Percentiles rank a stretch among this genome's conserved stretches.
phyloP scores from a whole-genome alignment of 441 rosid species.

The Dalechampia spathulata region DNA sequence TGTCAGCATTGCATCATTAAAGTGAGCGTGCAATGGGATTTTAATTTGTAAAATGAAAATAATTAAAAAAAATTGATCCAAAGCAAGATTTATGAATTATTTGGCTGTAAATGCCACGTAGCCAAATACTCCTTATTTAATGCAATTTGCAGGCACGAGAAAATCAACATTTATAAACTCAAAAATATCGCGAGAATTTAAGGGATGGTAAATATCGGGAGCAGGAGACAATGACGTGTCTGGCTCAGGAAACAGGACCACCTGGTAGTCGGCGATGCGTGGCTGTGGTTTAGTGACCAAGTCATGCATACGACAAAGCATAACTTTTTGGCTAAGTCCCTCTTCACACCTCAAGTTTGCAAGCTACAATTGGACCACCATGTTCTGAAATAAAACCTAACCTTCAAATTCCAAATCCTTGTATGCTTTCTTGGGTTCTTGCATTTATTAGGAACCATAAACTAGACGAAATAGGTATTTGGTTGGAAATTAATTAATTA shows the following conservation, averaged over 20 bases:
- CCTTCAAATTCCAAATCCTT: too few relatives aligned
- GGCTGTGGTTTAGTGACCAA: conserved; percentile 10
- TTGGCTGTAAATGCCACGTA: too few relatives aligned
- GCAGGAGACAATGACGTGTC: conserved; percentile 9
- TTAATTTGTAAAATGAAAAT: too few relatives aligned
- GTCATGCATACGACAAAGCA: conserved; percentile 23
- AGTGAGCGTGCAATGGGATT: too few relatives aligned
- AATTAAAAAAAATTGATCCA: too few relatives aligned
- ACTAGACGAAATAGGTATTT: too few relatives aligned
- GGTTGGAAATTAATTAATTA: too few relatives aligned
- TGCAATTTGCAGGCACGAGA: background rate
- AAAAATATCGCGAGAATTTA: conserved; percentile 20
- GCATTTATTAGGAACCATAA: too few relatives aligned
- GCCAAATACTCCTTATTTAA: background rate
- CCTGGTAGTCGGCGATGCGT: conserved; percentile 17
- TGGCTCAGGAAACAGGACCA: conserved; percentile 23
- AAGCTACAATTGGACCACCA: background rate
- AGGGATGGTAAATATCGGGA: conserved; percentile 23
- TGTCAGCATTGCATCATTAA: too few relatives aligned
- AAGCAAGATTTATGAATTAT: too few relatives aligned
- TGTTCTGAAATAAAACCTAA: too few relatives aligned
- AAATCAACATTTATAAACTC: background rate
- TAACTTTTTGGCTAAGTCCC: conserved; percentile 18
- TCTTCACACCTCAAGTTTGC: background rate
- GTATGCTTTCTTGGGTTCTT: too few relatives aligned